Evolutionary conservation across 2,329 filamentous ascomycete genomes (phyloP).

Genomic region (Penicillium glabrum): DNA sequence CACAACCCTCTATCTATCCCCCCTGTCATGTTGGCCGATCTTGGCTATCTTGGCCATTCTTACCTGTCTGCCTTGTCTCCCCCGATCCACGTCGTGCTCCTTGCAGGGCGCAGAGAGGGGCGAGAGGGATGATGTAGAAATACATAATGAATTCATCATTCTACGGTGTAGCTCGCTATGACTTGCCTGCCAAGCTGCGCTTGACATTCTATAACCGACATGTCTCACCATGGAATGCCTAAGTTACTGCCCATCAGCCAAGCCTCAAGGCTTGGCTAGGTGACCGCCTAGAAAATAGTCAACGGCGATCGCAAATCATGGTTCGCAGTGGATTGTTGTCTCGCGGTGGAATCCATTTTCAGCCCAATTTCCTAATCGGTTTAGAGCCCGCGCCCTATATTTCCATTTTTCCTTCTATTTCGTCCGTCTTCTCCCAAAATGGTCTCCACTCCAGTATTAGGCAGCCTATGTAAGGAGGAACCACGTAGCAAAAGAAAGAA

Average conservation of each 20-base stretch:
- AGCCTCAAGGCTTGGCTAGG: neutral
- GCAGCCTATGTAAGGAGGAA: neutral
- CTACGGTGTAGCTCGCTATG: neutral
- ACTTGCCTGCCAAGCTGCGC: neutral
- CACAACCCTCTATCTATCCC: neutral
- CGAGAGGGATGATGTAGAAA: neutral
- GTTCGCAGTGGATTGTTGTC: neutral
- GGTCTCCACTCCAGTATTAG: neutral
- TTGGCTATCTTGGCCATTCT: neutral
- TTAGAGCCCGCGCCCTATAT: neutral
- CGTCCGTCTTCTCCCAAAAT: neutral
- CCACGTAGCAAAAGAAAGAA: neutral
- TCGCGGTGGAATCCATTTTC: slow-evolving; percentile 9
- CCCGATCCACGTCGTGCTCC: neutral
- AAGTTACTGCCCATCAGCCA: neutral
- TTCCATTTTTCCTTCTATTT: neutral
- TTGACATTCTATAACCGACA: neutral
- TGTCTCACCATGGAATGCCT: neutral
- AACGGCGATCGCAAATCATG: neutral
- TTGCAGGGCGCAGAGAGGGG: neutral
- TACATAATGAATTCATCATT: neutral
- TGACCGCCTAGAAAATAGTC: neutral
- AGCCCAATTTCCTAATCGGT: slow-evolving; percentile 2
- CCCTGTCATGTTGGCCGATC: neutral
- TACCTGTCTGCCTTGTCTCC: neutral